Evolutionary conservation across 2,329 filamentous ascomycete genomes (phyloP), one percentile per base, ranked within the genome.

Genomic region (Fusarium tricinctum): DNA sequence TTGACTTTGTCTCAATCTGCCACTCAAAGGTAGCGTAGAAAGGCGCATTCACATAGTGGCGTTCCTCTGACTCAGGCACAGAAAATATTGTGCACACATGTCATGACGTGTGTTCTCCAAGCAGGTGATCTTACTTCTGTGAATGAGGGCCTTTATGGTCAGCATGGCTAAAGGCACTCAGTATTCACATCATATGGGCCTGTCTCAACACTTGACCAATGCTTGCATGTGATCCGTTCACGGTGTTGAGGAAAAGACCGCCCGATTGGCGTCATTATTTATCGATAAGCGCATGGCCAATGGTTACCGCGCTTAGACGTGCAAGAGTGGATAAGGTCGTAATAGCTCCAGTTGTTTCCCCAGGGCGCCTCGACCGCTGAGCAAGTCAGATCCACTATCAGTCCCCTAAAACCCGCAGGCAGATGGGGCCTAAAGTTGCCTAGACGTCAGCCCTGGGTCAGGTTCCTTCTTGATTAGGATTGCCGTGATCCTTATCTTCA

Each of bases 171-270:
- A 33, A 38, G 39, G 32, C 23, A 32, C 42, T 44, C 23, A 23
- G 2, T 5, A 39, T 58, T 42, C 55, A 66, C 58, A 73, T 73
- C 71, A 72, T 68, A 26, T 51, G 60, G 43, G 47, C 48, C 49
- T 46, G 53, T 71, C 60, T 63, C 52, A 50, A 57, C 70, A 71
- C 69, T 58, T 70, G 52, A 66, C 57, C 66, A 55, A 59, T 48
- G 47, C 38, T 72, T 62, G 66, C 71, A 73, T 73, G 71, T 73
- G 71, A 73, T 73, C 60, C 43, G 50, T 70, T 70, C 63, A 66
- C 62, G 56, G 56, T 56, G 40, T 61, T 20, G 46, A 72, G 66
- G 45, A 47, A 66, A 35, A 43, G 51, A 40, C 35, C 51, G 56
- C 55, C 48, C 71, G 57, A 55, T 66, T 73, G 71, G 71, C 71